Percentiles rank a stretch among this genome's conserved stretches.
phyloP scores from a whole-genome alignment of 2,329 filamentous ascomycete genomes.

The Fusarium chuoi region DNA sequence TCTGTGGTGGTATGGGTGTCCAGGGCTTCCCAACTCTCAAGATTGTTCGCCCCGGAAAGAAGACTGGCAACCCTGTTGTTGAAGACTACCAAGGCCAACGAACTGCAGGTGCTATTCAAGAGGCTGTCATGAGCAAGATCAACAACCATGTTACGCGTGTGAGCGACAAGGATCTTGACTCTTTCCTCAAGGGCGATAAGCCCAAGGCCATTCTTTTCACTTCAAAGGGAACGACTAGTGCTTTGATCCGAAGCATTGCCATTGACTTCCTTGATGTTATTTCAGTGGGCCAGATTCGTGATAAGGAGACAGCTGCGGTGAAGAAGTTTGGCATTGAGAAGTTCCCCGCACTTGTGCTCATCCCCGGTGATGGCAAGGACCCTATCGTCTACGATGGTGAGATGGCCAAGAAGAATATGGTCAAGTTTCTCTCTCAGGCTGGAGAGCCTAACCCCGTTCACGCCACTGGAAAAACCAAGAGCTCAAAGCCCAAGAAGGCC shows the following conservation, averaged over 20 bases:
- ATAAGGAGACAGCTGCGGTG: constrained; percentile 79
- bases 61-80: constrained; percentile 78
- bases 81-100: constrained; percentile 92
- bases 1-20: constrained; percentile 87
- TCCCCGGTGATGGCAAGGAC: constrained; percentile 77
- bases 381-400: constrained; percentile 82
- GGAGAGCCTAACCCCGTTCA: constrained; percentile 82
- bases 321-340: constrained; percentile 79
- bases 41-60: constrained; percentile 87
- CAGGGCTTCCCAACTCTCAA: constrained; percentile 97
- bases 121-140: constrained; percentile 86
- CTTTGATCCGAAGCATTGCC: constrained; percentile 83
- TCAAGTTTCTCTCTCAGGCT: constrained; percentile 83
- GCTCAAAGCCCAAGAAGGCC: constrained; percentile 53
- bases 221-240: constrained; percentile 88
- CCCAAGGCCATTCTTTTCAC: constrained; percentile 93
- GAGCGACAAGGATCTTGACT: constrained; percentile 80
- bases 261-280: constrained; percentile 90
- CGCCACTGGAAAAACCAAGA: constrained; percentile 48
- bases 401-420: constrained; percentile 83
- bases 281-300: constrained; percentile 81
- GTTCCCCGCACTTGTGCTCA: constrained; percentile 83
- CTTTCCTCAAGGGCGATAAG: constrained; percentile 77
- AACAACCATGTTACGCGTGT: constrained; percentile 89
- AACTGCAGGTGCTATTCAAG: constrained; percentile 86